phyloP scores from a whole-genome alignment of 331 rosid genomes.

The Ulmus americana region DNA sequence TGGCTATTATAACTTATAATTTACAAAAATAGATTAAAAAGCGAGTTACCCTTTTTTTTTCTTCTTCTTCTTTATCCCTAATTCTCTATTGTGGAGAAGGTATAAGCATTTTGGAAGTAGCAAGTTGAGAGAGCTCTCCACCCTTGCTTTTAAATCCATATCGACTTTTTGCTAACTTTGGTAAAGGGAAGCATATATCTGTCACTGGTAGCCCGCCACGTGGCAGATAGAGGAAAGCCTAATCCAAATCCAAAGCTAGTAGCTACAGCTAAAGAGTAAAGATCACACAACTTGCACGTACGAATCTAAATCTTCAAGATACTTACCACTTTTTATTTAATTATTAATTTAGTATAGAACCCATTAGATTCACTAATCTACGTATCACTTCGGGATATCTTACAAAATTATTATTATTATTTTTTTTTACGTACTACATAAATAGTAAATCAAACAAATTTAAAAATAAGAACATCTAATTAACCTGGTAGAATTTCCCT shows the following conservation, averaged over 20 bases:
- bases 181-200: constrained; percentile 10
- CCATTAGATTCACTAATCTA: neutral
- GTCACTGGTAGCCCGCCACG: constrained; percentile 9
- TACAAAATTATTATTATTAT: too few species aligned
- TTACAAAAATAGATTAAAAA: neutral
- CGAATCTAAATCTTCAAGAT: neutral
- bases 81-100: constrained; percentile 33
- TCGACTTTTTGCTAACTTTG: constrained; percentile 17
- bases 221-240: constrained; percentile 20
- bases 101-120: constrained; percentile 14
- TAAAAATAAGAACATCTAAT: too few species aligned
- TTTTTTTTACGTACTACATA: too few species aligned
- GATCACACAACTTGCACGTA: constrained; percentile 24
- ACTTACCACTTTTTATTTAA: neutral
- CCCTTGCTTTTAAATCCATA: constrained; percentile 40
- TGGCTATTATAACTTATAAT: neutral
- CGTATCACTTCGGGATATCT: too few species aligned
- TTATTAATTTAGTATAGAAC: neutral
- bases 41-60: neutral
- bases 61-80: constrained; percentile 20
- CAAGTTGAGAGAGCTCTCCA: constrained; percentile 28
- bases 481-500: too few species aligned
- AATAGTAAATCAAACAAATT: too few species aligned
- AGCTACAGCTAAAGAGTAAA: constrained; percentile 1
- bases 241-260: constrained; percentile 12